A percentile compares a stretch with the other conserved stretches of the same genome.
phyloP scores from a whole-genome alignment of 2,329 filamentous ascomycete species.

The Claviceps pusilla region DNA sequence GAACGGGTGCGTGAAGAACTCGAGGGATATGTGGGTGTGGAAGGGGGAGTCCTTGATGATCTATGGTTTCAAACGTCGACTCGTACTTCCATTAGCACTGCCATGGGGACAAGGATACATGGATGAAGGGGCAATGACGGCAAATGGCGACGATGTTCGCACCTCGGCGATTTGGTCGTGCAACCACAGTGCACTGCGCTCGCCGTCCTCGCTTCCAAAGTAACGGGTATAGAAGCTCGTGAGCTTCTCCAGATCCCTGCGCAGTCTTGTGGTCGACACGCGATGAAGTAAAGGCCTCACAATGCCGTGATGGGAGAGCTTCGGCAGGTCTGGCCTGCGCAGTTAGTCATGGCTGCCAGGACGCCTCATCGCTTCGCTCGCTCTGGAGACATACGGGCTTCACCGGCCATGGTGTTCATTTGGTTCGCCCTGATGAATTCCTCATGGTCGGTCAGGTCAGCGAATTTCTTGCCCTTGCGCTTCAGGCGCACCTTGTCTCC shows the following conservation, averaged over 20 bases:
- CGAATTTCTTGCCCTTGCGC: constrained; percentile 52
- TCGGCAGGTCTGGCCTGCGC: constrained; percentile 16
- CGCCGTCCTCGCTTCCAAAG: constrained; percentile 25
- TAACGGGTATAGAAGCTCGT: constrained; percentile 47
- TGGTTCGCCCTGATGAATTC: constrained; percentile 26
- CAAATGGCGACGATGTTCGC: neutral
- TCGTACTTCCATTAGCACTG: too few species aligned
- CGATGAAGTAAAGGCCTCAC: constrained; percentile 41
- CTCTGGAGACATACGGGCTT: neutral
- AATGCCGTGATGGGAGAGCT: constrained; percentile 33
- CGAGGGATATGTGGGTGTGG: constrained; percentile 23
- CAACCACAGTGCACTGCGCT: constrained; percentile 20
- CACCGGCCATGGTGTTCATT: constrained; percentile 11
- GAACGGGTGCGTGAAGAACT: constrained; percentile 27
- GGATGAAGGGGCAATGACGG: too few species aligned
- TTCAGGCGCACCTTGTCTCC: constrained; percentile 57
- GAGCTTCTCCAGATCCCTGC: constrained; percentile 45
- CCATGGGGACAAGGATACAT: too few species aligned
- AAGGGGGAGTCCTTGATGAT: constrained; percentile 20
- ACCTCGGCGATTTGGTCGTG: constrained; percentile 21
- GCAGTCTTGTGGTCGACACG: constrained; percentile 50
- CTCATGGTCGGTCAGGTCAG: constrained; percentile 53
- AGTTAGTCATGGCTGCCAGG: neutral
- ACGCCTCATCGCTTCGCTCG: too few species aligned
- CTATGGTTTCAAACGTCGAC: neutral